Percentiles rank a stretch among this genome's conserved stretches.
phyloP scores from a whole-genome alignment of 768 basidiomycete species.

The Kwoniella europaea region DNA sequence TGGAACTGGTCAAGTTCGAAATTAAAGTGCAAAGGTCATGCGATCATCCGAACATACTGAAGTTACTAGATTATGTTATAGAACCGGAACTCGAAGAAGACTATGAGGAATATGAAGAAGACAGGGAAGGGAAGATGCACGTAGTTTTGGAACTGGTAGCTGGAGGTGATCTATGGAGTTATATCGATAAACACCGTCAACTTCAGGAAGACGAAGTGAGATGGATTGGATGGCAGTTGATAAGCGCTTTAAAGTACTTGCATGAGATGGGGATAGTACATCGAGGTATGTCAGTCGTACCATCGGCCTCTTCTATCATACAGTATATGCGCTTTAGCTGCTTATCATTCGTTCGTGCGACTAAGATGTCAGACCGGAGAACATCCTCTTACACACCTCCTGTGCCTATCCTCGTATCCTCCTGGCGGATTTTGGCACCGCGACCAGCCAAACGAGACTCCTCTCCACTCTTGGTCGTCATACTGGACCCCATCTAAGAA shows the following conservation, averaged over 20 bases:
- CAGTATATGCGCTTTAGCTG: background rate
- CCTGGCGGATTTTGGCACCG: constrained; percentile 38
- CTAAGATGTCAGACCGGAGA: constrained; percentile 45
- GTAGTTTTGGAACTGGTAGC: constrained; percentile 32
- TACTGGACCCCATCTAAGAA: background rate
- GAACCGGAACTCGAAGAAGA: constrained; percentile 1
- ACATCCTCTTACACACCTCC: constrained; percentile 37
- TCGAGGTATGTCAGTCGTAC: constrained; percentile 32
- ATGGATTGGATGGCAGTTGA: constrained; percentile 35
- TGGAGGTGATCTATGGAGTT: constrained; percentile 42
- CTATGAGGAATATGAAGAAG: background rate
- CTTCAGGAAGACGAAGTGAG: constrained; percentile 33
- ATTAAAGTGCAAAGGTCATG: constrained; percentile 20
- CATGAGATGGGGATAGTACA: constrained; percentile 39
- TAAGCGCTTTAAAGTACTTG: constrained; percentile 28
- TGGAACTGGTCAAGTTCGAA: constrained; percentile 8
- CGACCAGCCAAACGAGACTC: constrained; percentile 5
- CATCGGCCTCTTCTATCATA: background rate
- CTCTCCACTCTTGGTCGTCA: background rate
- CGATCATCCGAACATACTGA: constrained; percentile 36
- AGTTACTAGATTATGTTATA: constrained; percentile 29
- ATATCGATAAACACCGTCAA: constrained; percentile 21
- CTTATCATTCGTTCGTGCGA: background rate
- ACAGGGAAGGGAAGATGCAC: constrained; percentile 18
- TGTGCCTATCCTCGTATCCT: constrained; percentile 33